Conservation (phyloP, 1,284 basidiomycete species). For the Ganoderma boninense region DNA sequence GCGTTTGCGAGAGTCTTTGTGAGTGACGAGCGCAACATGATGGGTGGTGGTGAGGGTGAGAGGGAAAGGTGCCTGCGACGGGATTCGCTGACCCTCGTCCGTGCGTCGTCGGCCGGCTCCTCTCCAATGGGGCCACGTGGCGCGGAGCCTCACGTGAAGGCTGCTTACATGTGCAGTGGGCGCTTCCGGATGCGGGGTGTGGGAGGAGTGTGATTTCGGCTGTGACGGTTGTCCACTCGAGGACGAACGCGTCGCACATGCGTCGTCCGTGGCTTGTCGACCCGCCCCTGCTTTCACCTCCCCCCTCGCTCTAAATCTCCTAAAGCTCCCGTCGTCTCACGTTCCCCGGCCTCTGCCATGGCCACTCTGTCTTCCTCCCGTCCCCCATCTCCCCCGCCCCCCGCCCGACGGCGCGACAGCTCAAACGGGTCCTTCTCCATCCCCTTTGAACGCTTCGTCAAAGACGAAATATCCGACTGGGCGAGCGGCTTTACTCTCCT, state of each 20-base stretch:
- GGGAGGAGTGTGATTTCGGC: constrained; percentile 25
- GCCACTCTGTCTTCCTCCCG: constrained; percentile 37
- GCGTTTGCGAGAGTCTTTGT: constrained; percentile 57
- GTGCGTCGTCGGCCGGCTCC: constrained; percentile 25
- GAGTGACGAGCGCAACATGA: constrained; percentile 75
- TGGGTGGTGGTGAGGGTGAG: constrained; percentile 44
- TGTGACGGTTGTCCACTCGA: constrained; percentile 6
- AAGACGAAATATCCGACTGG: constrained; percentile 63
- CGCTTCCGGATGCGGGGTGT: too few relatives aligned
- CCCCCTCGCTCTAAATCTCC: constrained; percentile 10
- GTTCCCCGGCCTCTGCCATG: constrained; percentile 31
- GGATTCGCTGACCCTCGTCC: constrained; percentile 10
- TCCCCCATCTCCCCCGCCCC: constrained; percentile 39
- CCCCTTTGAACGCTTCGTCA: constrained; percentile 61
- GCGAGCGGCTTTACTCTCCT: constrained; percentile 74
- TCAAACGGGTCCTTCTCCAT: constrained; percentile 54
- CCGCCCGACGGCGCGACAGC: constrained; percentile 35
- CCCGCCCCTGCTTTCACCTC: constrained; percentile 18
- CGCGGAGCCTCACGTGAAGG: background rate
- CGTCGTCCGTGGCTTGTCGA: constrained; percentile 16
- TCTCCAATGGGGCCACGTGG: constrained; percentile 31
- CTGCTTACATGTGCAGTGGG: constrained; percentile 16
- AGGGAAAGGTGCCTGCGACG: constrained; percentile 13
- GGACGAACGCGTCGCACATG: constrained; percentile 32
- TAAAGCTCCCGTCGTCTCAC: background rate